A percentile compares a stretch with the other conserved stretches of the same genome.
Conservation (phyloP, 352 stramenopile species). For the Globisporangium spiculum region DNA sequence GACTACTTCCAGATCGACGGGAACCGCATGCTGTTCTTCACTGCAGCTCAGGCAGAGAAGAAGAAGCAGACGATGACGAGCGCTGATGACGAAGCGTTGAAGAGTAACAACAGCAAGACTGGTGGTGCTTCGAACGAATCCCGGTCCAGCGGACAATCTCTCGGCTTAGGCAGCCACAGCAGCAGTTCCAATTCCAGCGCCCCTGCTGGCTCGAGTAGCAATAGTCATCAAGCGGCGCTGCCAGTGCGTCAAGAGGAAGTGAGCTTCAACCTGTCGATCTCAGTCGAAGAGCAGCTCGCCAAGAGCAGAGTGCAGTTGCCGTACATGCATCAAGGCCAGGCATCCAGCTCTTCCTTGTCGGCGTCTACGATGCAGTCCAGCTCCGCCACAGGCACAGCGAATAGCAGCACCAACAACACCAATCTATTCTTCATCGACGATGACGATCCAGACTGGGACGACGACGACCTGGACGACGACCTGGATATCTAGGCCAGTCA, state of each 20-base stretch:
- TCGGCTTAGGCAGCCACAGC: neutral
- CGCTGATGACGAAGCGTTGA: neutral
- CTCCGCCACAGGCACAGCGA: neutral
- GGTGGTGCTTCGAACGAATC: neutral
- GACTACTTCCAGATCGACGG: slow-evolving; percentile 53
- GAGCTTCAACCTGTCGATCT: slow-evolving; percentile 75
- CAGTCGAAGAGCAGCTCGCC: slow-evolving; percentile 43
- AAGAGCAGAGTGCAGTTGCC: slow-evolving; percentile 67
- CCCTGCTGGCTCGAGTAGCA: neutral
- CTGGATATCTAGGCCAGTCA: slow-evolving; percentile 36
- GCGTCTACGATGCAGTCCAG: neutral
- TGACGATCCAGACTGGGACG: slow-evolving; percentile 75
- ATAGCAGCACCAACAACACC: slow-evolving; percentile 20
- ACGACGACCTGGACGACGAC: slow-evolving; percentile 58
- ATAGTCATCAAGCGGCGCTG: slow-evolving; percentile 24
- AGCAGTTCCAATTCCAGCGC: neutral
- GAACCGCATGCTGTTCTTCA: slow-evolving; percentile 27
- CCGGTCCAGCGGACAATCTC: neutral
- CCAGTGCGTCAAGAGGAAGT: slow-evolving; percentile 56
- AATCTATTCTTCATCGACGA: slow-evolving; percentile 77
- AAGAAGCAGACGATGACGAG: neutral
- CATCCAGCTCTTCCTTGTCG: neutral
- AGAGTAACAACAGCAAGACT: neutral
- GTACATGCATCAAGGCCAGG: slow-evolving; percentile 62
- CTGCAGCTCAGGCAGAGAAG: slow-evolving; percentile 3